Base-by-base conservation (phyloP, 164 flowering plant genomes). In the Buxus sempervirens region DNA sequence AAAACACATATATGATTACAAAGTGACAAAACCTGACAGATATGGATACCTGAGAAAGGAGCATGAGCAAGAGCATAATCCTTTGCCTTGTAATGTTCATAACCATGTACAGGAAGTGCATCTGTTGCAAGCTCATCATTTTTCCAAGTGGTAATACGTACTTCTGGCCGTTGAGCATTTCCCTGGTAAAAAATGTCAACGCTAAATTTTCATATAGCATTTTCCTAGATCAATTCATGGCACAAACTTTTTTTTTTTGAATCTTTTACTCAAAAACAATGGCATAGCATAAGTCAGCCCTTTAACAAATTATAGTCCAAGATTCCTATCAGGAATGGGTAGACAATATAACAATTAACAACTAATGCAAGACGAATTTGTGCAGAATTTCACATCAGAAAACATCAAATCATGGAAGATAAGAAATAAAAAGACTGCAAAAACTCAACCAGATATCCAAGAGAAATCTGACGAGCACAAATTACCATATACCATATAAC, bases 161-260 rank as follows among this genome's bases (percentile, higher is more conserved):
- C 93, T 82, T 96, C 99, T 55, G 99, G 99, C 75, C 98, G 89
- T 76, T 90, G 97, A 63, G 99, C 99, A 81, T 83, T 95, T 63
- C 91, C 98, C 98, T 95, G 83, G 64, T 61, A 73, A 70, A 71
- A 59, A 59, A 25, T 42, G 67, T 54, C 28, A 7, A 36, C 38
- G 66, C 26, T 49, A 55, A 60, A 60, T 20, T 45, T 5, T 45
- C 51, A 10, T 2, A 60, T 8, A 49, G 7, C 12, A 22, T 23
- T 62, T 20, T 18, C 21, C 21, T 62, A 54, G 16, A 32, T 1
- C 49, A 20, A 28, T 19, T 28, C 49, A 32, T 26, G 41, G 15
- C 16, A 28, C 8, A 28, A 14, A 36, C 41, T 27, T 22, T n/a
- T 15, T 15, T 27, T 14, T 28, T n/a, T n/a, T n/a, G n/a, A n/a